Percentiles rank a stretch among this genome's conserved stretches.
phyloP scores from a whole-genome alignment of 371 early-diverging fungal genomes.

The Apophysomyces sp. region DNA sequence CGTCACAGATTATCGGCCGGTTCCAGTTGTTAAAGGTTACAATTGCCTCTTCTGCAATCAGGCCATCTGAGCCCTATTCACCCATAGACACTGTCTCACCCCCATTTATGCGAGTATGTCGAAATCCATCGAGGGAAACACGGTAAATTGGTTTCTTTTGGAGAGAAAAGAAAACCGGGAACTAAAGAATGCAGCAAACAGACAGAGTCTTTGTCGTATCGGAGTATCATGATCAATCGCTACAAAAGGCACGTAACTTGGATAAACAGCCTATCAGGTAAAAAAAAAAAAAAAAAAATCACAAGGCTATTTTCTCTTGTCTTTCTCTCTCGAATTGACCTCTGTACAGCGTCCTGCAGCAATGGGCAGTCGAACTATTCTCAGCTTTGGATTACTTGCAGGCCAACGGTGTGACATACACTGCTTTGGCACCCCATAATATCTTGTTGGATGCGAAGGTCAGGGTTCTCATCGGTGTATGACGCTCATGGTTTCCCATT shows the following conservation, averaged over 20 bases:
- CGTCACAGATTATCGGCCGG: conserved; percentile 60
- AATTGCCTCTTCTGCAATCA: neutral
- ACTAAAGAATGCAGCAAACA: conserved; percentile 8
- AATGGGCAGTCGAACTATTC: conserved; percentile 59
- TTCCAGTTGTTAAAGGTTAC: conserved; percentile 58
- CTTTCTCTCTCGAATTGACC: neutral
- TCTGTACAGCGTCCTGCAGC: conserved; percentile 27
- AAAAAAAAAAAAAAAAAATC: neutral
- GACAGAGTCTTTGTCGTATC: conserved; percentile 62
- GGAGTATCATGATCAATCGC: conserved; percentile 50
- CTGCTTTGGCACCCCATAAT: conserved; percentile 50
- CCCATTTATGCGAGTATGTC: conserved; percentile 58
- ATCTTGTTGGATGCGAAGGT: conserved; percentile 53
- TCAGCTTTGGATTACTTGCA: conserved; percentile 54
- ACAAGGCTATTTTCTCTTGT: too few relatives aligned
- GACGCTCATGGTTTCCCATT: neutral
- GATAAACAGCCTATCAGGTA: conserved; percentile 7
- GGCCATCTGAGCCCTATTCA: neutral
- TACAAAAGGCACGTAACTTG: conserved; percentile 27
- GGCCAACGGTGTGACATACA: conserved; percentile 47
- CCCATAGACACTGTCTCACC: conserved; percentile 51
- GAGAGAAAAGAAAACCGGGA: neutral
- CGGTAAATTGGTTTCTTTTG: too few relatives aligned
- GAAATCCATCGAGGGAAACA: conserved; percentile 64
- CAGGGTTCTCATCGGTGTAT: neutral